phyloP scores from a whole-genome alignment of 139 green algal species.

The Volvox africanus region DNA sequence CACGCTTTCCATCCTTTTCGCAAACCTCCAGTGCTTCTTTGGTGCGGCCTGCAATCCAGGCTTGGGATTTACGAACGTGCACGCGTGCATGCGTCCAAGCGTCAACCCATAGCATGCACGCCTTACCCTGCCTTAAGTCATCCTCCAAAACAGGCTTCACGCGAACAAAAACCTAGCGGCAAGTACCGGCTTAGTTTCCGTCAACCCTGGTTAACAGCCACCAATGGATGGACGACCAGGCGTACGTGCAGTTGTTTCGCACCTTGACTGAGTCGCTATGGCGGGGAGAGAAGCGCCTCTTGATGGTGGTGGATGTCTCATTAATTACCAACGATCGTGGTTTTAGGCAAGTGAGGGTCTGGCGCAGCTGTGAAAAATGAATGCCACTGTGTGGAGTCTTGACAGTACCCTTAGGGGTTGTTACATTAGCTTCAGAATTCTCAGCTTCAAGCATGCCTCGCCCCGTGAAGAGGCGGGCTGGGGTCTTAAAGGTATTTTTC shows the following conservation, averaged over 20 bases:
- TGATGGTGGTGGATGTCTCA: background rate
- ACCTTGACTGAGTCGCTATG: slow-evolving; percentile 21
- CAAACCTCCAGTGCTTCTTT: background rate
- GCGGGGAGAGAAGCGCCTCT: background rate
- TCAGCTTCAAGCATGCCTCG: background rate
- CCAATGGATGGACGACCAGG: background rate
- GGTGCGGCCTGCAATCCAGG: background rate
- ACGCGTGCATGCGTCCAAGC: background rate
- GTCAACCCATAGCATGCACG: background rate
- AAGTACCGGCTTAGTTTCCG: background rate
- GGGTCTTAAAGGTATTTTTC: background rate
- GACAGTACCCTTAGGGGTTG: background rate
- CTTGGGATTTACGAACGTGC: background rate
- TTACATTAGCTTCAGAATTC: background rate
- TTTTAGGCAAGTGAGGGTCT: background rate
- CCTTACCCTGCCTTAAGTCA: background rate
- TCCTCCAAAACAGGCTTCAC: slow-evolving; percentile 30
- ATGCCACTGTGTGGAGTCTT: background rate
- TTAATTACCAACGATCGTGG: background rate
- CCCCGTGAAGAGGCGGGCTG: background rate
- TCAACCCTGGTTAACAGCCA: background rate
- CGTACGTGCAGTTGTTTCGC: background rate
- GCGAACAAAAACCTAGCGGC: slow-evolving; percentile 13
- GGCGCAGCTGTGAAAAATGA: background rate
- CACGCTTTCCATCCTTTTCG: background rate